phyloP scores from a whole-genome alignment of 2,329 filamentous ascomycete species.

The Botrytis squamosa region DNA sequence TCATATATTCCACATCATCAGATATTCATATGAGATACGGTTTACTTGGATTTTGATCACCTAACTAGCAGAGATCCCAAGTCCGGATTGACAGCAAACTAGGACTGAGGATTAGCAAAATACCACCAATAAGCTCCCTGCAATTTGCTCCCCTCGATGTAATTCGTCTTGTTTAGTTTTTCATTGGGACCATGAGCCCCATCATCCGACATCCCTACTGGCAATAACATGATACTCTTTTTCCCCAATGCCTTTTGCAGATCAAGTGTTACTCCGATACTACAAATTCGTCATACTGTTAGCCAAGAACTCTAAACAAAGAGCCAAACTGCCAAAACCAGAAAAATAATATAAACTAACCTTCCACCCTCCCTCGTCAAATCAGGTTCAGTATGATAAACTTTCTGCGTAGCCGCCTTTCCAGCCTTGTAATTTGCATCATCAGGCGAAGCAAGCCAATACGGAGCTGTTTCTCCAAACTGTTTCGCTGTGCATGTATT shows the following conservation, averaged over 20 bases:
- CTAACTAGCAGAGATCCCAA: background rate
- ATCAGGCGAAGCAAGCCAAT: background rate
- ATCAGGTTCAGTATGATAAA: constrained; percentile 9
- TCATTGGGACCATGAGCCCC: constrained; percentile 13
- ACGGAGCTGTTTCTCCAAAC: background rate
- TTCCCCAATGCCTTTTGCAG: constrained; percentile 10
- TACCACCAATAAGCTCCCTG: constrained; percentile 13
- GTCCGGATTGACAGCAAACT: background rate
- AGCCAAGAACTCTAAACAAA: background rate
- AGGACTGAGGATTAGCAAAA: constrained; percentile 2
- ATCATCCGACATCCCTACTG: constrained; percentile 14
- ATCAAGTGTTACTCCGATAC: constrained; percentile 12
- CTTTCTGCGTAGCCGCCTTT: constrained; percentile 3
- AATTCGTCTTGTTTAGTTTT: constrained; percentile 13
- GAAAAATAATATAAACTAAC: background rate
- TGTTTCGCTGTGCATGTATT: background rate
- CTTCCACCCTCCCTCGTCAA: constrained; percentile 17
- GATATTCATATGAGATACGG: background rate
- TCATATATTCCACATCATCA: background rate
- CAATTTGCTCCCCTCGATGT: constrained; percentile 14
- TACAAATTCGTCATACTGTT: background rate
- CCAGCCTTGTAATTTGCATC: constrained; percentile 10
- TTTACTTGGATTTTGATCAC: background rate
- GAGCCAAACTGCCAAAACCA: no score
- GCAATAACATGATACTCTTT: constrained; percentile 18